Evolutionary conservation across 257 asterid genomes (phyloP), one percentile per base, ranked within the genome.

Genomic region (Sherardia arvensis): DNA sequence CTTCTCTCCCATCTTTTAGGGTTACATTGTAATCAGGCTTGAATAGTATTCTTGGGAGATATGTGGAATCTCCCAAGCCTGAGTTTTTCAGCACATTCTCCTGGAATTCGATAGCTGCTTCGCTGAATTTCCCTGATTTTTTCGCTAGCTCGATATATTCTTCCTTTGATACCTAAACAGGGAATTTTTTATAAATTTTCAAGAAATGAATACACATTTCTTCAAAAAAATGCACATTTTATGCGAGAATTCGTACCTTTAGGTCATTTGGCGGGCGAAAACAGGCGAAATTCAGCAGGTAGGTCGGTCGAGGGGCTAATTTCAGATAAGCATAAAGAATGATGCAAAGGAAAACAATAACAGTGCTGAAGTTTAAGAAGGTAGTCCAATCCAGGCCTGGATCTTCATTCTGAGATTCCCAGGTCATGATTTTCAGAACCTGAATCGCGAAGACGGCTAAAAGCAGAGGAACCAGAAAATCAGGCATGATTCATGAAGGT

Each of bases 61-160:
- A 81, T 14, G 86, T 85, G 45, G 79, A 83, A 30, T 83, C 78
- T 48, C 94, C 90, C 18, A 85, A 65, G 70, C 90, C 87, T 18
- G 94, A 85, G 34, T 71, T 76, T 72, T 81, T 74, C 66, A 85
- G 86, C 47, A 75, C 86, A 18, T 64, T 68, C 14, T 76, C 79
- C 74, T 85, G 87, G 66, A 81, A 77, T 51, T 75, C 68, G 14
- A 83, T 73, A 12, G 94, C 80, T 12, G 74, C 62, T 28, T 71
- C 74, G 17, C 71, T 75, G 79, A 83, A 85, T 27, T 85, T 80
- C 34, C 87, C 87, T 7, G 87, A 85, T 68, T 77, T 79, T 60
- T 61, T 79, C 15, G 81, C 90, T 38, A 81, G 68, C 43, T 78
- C 80, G 15, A 81, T 74, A 66, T 73, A 85, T 72, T 85, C 87